Base-by-base conservation (phyloP, 2,329 filamentous ascomycete genomes). In the Fusarium napiforme region DNA sequence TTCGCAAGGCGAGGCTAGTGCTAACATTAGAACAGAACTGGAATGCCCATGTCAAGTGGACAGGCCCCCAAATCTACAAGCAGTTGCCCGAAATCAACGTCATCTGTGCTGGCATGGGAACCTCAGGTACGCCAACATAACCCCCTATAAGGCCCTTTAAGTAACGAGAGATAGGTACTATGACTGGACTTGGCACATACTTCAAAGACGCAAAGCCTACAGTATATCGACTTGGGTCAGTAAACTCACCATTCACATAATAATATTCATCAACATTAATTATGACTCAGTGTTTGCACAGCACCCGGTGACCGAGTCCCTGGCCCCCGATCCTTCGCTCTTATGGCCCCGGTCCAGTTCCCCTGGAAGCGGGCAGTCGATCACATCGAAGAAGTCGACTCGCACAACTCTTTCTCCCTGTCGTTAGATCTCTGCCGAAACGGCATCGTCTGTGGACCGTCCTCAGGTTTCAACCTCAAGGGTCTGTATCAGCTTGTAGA, bases 371-470 rank as follows among this genome's bases (percentile, higher is more conserved):
- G 83, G 12, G 83, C 87, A 1, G 83, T 91, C 4, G 89, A 91
- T 73, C 78, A 81, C 3, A 85, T 90, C 14, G 88, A 90, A 64
- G 84, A 89, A 58, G 88, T 91, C 3, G 85, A 84, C 4, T 90
- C 88, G 0, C 79, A 82, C 12, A 86, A 89, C 42, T 87, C 89
- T 0, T 91, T 85, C 75, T 79, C 82, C 0, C 69, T 87, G 12
- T 91, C 88, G 0, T 77, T 91, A 34, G 81, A 86, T 18, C 81
- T 92, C 4, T 89, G 85, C 30, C 84, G 89, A 4, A 82, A 90
- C 57, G 89, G 90, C 0, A 78, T 91, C 11, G 83, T 91, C 11
- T 89, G 87, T 45, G 90, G 90, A 0, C 90, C 90, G 0, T 90
- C 88, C 0, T 91, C 88, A 1, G 89, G 90, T 0, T 88, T 90